Conservation (phyloP, 2,329 filamentous ascomycete genomes). For the Ceratocystis variospora region DNA sequence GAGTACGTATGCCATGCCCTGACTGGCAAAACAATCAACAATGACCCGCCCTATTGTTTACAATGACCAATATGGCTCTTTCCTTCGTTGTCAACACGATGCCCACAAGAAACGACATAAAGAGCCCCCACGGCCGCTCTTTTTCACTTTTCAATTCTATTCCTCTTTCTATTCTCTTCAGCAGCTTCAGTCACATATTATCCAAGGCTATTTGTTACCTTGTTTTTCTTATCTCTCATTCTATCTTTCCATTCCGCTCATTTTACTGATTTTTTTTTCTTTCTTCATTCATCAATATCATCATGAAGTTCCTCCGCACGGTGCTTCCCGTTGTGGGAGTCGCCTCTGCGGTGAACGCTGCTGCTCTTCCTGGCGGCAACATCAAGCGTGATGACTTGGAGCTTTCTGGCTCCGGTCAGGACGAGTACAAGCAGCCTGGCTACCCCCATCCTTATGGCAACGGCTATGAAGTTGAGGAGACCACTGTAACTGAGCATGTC, state of each 20-base stretch:
- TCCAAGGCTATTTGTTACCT: conserved; percentile 14
- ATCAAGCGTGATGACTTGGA: conserved; percentile 16
- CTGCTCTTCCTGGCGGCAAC: conserved; percentile 9
- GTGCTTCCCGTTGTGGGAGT: conserved; percentile 19
- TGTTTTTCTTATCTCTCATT: conserved; percentile 15
- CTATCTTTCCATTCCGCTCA: conserved; percentile 10
- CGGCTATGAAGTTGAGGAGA: conserved; percentile 10
- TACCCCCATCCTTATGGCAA: conserved; percentile 14
- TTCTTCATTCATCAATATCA: conserved; percentile 12
- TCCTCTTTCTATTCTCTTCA: conserved; percentile 11
- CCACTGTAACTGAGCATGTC: conserved; percentile 3
- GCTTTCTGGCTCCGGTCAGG: conserved; percentile 5
- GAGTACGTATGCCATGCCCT: background rate
- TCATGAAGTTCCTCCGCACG: conserved; percentile 19
- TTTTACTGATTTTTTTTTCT: conserved; percentile 6
- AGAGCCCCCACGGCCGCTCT: background rate
- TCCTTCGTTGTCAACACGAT: background rate
- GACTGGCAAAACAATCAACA: background rate
- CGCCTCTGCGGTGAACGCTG: conserved; percentile 18
- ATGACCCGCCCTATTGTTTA: background rate
- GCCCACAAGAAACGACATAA: conserved; percentile 6
- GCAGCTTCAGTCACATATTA: conserved; percentile 14
- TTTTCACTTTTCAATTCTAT: background rate
- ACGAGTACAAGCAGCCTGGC: conserved; percentile 16
- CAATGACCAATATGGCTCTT: background rate